phyloP scores from a whole-genome alignment of 2,329 filamentous ascomycete genomes.

The Aspergillus bombycis region DNA sequence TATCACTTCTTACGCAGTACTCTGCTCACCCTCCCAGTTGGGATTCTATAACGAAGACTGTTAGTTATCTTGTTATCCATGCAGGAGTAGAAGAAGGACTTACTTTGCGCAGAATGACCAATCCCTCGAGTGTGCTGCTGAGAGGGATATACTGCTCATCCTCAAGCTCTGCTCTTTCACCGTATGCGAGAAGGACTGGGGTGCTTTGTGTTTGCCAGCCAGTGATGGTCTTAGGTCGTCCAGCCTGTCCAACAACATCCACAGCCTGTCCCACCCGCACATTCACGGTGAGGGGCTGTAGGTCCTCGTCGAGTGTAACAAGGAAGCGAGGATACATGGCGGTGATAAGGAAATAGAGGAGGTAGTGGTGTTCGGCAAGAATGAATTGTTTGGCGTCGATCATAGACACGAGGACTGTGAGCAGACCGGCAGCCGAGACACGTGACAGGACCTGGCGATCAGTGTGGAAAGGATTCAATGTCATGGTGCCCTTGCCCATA shows the following conservation, averaged over 20 bases:
- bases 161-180: conserved; percentile 93
- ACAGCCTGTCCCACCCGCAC: conserved; percentile 97
- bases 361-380: conserved; percentile 76
- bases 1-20: conserved; percentile 36
- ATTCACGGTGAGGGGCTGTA: conserved; percentile 92
- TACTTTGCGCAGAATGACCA: conserved; percentile 97
- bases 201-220: conserved; percentile 99
- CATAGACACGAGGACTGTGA: conserved; percentile 88
- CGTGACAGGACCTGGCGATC: conserved; percentile 93
- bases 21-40: conserved; percentile 41
- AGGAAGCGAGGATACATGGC: conserved; percentile 97
- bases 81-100: conserved; percentile 32
- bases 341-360: conserved; percentile 95
- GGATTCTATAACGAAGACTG: conserved; percentile 42
- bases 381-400: conserved; percentile 92
- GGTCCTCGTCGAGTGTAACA: conserved; percentile 90
- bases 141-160: conserved; percentile 96
- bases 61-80: conserved; percentile 26
- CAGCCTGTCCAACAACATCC: conserved; percentile 95
- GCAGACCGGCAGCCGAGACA: conserved; percentile 84
- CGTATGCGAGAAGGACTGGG: conserved; percentile 91
- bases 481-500: conserved; percentile 98
- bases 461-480: conserved; percentile 98
- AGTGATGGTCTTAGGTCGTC: conserved; percentile 97
- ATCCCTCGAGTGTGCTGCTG: conserved; percentile 86